Percentiles rank a stretch among this genome's conserved stretches.
phyloP scores from a whole-genome alignment of 208 protist species.

The Acanthamoeba quina region DNA sequence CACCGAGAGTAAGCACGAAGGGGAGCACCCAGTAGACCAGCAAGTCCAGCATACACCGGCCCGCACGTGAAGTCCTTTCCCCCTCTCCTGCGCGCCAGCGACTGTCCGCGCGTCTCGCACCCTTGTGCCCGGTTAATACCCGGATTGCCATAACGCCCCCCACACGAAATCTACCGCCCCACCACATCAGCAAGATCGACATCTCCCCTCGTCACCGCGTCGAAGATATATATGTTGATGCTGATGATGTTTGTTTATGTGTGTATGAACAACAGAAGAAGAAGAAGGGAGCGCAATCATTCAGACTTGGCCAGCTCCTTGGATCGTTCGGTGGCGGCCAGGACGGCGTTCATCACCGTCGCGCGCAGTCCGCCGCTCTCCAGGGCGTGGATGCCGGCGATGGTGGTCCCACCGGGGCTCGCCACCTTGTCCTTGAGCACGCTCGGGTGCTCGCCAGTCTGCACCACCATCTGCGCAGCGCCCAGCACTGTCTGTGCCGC shows the following conservation, averaged over 20 bases:
- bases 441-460: slow-evolving; percentile 86
- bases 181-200: no score
- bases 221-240: no score
- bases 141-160: no score
- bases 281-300: neutral
- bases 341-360: slow-evolving; percentile 95
- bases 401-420: slow-evolving; percentile 96
- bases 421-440: slow-evolving; percentile 94
- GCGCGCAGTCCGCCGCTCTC: slow-evolving; percentile 94
- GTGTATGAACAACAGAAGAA: neutral
- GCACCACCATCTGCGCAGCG: slow-evolving; percentile 94
- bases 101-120: no score
- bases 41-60: slow-evolving; percentile 31
- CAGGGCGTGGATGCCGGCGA: slow-evolving; percentile 95
- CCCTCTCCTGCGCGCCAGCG: no score
- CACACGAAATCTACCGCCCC: no score
- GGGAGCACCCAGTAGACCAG: slow-evolving; percentile 34
- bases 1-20: slow-evolving; percentile 57
- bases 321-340: slow-evolving; percentile 93
- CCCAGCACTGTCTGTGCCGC: slow-evolving; percentile 95
- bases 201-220: no score
- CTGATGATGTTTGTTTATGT: no score
- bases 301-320: slow-evolving; percentile 89
- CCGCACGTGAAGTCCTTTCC: neutral
- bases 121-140: no score